Base-by-base conservation (phyloP, 2,329 filamentous ascomycete species). In the Pseudogymnoascus sp. region DNA sequence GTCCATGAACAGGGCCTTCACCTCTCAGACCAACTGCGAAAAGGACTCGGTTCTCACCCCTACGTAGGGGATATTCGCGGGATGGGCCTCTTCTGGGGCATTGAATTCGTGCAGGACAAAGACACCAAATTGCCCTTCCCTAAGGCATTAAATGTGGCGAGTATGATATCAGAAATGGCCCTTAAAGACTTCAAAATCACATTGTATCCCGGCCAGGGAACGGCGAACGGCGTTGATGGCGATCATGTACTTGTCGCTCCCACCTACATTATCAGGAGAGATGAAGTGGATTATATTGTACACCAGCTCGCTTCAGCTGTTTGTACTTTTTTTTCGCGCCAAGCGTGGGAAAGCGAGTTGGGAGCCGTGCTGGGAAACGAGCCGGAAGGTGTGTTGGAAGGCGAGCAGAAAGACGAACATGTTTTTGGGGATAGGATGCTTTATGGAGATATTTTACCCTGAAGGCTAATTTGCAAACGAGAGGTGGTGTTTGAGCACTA, bases 161-260 rank as follows among this genome's bases (percentile, higher is more conserved):
- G 76, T 68, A 74, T 73, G 6, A 73, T 88, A 2, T 80, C 83
- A 66, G 78, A 84, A 60, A 78, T 78, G 10, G 74, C 72, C 5
- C 68, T 75, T 62, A 71, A 71, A 2, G 66, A 71, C 8, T 79
- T 82, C 69, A 79, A 78, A 63, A 82, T 89, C 67, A 81, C 80
- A 2, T 70, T 88, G n/a, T 89, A 88, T 69, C 80, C 81, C 11
- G 83, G 83, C 4, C 78, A 77, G 6, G 86, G 86, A 6, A 82
- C 80, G 4, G 81, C 77, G 4, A 72, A 86, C 69, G 85, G 85
- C 7, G 71, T 73, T 14, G 73, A 70, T 4, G 86, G 86, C 2
- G 86, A 89, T 69, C 84, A 88, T 73, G 76, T 88, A 48, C 77
- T 89, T 37, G 69, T 89, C 16, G 80, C 84, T 6, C 87, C 87